A percentile compares a stretch with the other conserved stretches of the same genome.
These are phyloP conservation scores for Tetratostichococcus sp. DNA, from an alignment of 139 green algal genomes.

Conservation along the genomic window DNA sequence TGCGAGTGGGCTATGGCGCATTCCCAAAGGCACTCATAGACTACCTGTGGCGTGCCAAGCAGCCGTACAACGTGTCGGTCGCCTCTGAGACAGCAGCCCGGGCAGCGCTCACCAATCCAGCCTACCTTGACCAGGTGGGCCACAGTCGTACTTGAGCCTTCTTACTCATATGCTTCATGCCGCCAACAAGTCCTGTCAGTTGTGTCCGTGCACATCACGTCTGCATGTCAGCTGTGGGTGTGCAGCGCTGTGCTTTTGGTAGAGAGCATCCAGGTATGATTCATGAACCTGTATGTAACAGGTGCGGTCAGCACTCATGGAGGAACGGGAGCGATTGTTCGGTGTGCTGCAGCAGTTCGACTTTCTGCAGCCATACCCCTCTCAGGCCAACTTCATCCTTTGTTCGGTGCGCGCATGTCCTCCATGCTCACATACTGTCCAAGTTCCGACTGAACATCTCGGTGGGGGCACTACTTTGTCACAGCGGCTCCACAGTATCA, in stretches of 20 bases:
- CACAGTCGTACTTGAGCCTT: too few relatives aligned
- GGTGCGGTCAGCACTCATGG: slow-evolving; percentile 78
- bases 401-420: slow-evolving; percentile 59
- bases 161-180: too few relatives aligned
- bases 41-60: slow-evolving; percentile 96
- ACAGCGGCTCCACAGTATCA: neutral
- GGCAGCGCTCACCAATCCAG: slow-evolving; percentile 69
- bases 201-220: too few relatives aligned
- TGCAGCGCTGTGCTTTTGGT: too few relatives aligned
- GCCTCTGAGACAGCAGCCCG: slow-evolving; percentile 81
- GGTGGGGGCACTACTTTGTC: too few relatives aligned
- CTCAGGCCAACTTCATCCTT: slow-evolving; percentile 94
- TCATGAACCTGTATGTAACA: too few relatives aligned
- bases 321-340: slow-evolving; percentile 75
- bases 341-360: slow-evolving; percentile 55
- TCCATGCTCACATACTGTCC: too few relatives aligned
- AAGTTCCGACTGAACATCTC: too few relatives aligned
- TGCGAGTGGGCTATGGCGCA: slow-evolving; percentile 44
- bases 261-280: too few relatives aligned
- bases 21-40: slow-evolving; percentile 74
- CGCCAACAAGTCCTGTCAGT: too few relatives aligned
- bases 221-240: too few relatives aligned
- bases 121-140: slow-evolving; percentile 61
- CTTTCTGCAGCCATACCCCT: slow-evolving; percentile 90
- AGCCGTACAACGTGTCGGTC: slow-evolving; percentile 98